Base-by-base conservation (phyloP, 306 rosid genomes). In the Arachis hypogaea region DNA sequence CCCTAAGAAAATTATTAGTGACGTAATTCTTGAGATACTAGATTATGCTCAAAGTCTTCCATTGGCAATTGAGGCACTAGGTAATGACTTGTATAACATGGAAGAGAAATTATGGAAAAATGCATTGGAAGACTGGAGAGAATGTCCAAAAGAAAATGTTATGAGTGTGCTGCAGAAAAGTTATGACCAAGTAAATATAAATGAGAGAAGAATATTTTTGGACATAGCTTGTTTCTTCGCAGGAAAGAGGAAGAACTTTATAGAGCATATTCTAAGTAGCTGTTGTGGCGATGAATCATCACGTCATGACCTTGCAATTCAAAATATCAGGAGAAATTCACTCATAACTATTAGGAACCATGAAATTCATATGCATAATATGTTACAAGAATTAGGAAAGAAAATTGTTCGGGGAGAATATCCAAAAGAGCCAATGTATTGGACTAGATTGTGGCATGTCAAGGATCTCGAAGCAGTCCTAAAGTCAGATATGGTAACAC, bases 331-430 rank as follows among this genome's bases (percentile, higher is more conserved):
- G 42, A 42, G 9, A 1, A 46, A 43, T 0, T 80, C 84, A 36
- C 44, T 80, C 11, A 56, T 80, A 22, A 40, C 43, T 3, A 63
- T 73, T 54, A 22, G 11, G 56, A 28, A 74, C 22, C 43, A 56
- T 5, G 67, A 75, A 75, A 58, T 76, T 76, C 69, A 11, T 6
- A 76, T 74, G 80, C 83, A 80, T 46, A 40, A 63, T 3, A 44
- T 68, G 73, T 11, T 66, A 43, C 80, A 57, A 66, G 68, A 75
- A 4, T 66, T 75, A 6, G 80, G 80, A 12, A 50, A 52, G 69
- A 46, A 69, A 38, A 75, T 80, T 38, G 36, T 69, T 6, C 63
- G 50, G 4, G 43, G 47, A 11, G 28, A 22, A 16, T 44, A 28
- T 47, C 63, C 50, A 0, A 0, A 14, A 0, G 61, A 75, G 4